Evolutionary conservation across 2,329 filamentous ascomycete species (phyloP), one percentile per base, ranked within the genome.

Genomic region (Penicillium sp.): DNA sequence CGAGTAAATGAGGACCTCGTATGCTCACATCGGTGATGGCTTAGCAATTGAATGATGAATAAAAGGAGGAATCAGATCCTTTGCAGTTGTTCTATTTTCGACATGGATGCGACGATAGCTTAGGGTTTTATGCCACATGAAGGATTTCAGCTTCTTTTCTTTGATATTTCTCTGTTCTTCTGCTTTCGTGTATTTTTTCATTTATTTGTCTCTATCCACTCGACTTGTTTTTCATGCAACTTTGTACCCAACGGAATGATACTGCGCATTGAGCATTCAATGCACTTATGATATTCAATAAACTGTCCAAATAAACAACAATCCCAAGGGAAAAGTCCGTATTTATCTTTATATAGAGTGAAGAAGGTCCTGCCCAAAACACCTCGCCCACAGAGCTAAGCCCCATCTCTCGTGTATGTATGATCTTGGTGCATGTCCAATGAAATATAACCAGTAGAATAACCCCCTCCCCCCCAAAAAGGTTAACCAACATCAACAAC

Each of bases 311-410:
- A 21, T 33, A 7, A 48, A 29, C 21, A 17, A 50, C 13, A 41
- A 4, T 27, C n/a, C 2, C 2, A 25, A 33, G 4, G 12, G n/a
- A 43, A 31, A 29, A 52, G 9, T 43, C n/a, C n/a, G 17, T 19
- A 58, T 55, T 57, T 48, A 50, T 58, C 23, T 45, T 19, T 46
- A 55, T 40, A 40, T 58, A 46, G 45, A 58, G 51, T 55, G 51
- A 46, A 55, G 56, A 57, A 54, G 54, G 56, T 48, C 56, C 56
- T 42, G 50, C 56, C 56, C 50, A 21, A 48, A 52, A 43, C 37
- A 54, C 21, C 33, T 29, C 53, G 27, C 41, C 41, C 47, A 38
- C 25, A 53, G 41, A 42, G n/a, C 29, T 37, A 57, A 54, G 43
- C 27, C 15, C 23, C 15, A 33, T 52, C n/a, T 27, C 40, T 27